Evolutionary conservation across 257 asterid genomes (phyloP).

Genomic region (Cordia subcordata): DNA sequence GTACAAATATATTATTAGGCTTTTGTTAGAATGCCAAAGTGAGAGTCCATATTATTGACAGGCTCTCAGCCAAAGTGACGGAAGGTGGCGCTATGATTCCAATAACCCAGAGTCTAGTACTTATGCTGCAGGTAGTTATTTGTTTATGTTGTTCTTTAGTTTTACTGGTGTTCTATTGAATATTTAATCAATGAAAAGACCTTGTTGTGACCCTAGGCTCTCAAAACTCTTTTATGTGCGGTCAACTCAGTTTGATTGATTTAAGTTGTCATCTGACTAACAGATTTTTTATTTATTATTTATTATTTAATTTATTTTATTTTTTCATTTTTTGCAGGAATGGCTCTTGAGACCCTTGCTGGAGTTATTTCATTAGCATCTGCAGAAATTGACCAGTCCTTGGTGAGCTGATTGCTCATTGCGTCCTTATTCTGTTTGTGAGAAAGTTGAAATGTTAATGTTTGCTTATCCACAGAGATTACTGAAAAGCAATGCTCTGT

Average conservation of each 20-base stretch:
- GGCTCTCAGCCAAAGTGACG: slow-evolving; percentile 99
- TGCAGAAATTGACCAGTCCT: slow-evolving; percentile 46
- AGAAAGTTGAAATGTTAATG: not conserved
- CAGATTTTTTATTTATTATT: too few species aligned
- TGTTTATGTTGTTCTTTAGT: not conserved
- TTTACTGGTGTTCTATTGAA: not conserved
- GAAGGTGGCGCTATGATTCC: slow-evolving; percentile 91
- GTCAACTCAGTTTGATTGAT: not conserved
- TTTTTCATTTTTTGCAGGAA: slow-evolving; percentile 40
- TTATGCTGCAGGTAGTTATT: slow-evolving; percentile 76
- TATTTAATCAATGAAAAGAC: not conserved
- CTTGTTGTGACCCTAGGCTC: not conserved
- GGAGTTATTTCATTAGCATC: slow-evolving; percentile 59
- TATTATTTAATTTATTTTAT: too few species aligned
- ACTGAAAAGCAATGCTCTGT: not conserved
- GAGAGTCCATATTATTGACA: slow-evolving; percentile 24
- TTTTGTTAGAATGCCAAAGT: slow-evolving; percentile 15
- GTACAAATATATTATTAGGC: not conserved
- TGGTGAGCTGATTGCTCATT: slow-evolving; percentile 32
- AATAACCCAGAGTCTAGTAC: slow-evolving; percentile 81
- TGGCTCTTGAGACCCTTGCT: slow-evolving; percentile 62
- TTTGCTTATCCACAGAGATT: too few species aligned
- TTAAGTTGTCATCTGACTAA: not conserved
- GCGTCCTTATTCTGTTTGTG: not conserved
- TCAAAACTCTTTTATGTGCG: not conserved